Conservation (phyloP, 179 eudicot genomes). For the Heliamphora pulchella region DNA sequence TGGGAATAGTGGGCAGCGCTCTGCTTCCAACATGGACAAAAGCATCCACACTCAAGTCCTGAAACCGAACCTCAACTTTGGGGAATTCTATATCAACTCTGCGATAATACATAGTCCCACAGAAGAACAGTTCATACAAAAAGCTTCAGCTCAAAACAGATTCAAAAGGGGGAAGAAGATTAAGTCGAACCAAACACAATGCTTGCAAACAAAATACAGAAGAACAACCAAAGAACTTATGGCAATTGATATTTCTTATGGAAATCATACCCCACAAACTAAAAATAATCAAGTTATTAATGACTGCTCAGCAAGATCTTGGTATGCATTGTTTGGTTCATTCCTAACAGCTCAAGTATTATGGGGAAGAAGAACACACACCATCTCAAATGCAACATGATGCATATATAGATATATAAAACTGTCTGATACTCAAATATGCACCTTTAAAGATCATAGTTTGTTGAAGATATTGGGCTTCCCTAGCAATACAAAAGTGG, state of each 20-base stretch:
- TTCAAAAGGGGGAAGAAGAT: conserved; percentile 10
- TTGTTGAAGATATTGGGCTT: not conserved
- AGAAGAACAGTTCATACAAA: not conserved
- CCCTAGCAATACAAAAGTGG: not conserved
- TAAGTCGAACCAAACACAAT: not conserved
- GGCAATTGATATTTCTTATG: not conserved
- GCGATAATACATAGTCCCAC: conserved; percentile 4
- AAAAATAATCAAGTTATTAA: not conserved
- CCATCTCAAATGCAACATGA: not conserved
- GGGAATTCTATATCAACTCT: conserved; percentile 85
- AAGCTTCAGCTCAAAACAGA: conserved; percentile 5
- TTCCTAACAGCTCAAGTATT: not conserved
- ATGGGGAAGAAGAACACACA: not conserved
- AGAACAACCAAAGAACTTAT: not conserved
- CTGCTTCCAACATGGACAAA: conserved; percentile 77
- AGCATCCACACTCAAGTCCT: conserved; percentile 69
- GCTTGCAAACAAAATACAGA: not conserved
- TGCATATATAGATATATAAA: not conserved
- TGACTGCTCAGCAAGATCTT: not conserved
- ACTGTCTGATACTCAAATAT: not conserved
- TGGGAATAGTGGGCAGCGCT: conserved; percentile 89
- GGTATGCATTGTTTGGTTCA: not conserved
- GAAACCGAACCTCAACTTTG: conserved; percentile 70
- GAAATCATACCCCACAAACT: conserved; percentile 5
- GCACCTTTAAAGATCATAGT: not conserved